Evolutionary conservation across 257 asterid species (phyloP).

Genomic region (Avicennia marina): DNA sequence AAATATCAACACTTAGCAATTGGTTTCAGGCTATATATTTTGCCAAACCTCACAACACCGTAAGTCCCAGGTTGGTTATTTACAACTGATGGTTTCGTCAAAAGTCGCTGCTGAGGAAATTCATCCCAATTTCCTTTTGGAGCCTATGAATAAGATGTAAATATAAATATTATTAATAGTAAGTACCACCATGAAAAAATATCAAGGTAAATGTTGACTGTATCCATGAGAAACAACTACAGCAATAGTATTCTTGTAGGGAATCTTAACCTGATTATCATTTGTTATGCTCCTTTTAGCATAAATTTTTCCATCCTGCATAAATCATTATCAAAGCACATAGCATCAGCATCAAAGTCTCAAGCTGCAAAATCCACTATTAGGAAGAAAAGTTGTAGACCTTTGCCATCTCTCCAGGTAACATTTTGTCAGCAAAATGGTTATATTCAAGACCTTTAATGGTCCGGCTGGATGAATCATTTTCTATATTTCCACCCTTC

Average conservation of each 20-base stretch:
- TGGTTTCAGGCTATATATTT: not conserved
- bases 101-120: constrained; percentile 25
- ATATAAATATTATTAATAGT: not conserved
- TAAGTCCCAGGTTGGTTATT: constrained; percentile 30
- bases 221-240: constrained; percentile 21
- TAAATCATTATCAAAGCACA: constrained; percentile 10
- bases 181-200: not conserved
- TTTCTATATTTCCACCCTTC: constrained; percentile 28
- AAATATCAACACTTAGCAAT: not conserved
- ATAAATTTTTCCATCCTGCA: constrained; percentile 35
- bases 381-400: constrained; percentile 19
- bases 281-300: constrained; percentile 28
- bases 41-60: constrained; percentile 44
- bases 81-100: constrained; percentile 29
- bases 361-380: constrained; percentile 3
- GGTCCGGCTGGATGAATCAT: constrained; percentile 23
- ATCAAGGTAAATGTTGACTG: not conserved
- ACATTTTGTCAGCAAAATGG: constrained; percentile 23
- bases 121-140: constrained; percentile 40
- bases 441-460: constrained; percentile 23
- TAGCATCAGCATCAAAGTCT: constrained; percentile 28
- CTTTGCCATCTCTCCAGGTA: constrained; percentile 28
- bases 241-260: constrained; percentile 23
- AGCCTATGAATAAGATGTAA: constrained; percentile 26
- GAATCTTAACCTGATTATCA: constrained; percentile 33